Percentiles rank a stretch among this genome's conserved stretches.
phyloP scores from a whole-genome alignment of 768 basidiomycete genomes.

The Boletus sp. region DNA sequence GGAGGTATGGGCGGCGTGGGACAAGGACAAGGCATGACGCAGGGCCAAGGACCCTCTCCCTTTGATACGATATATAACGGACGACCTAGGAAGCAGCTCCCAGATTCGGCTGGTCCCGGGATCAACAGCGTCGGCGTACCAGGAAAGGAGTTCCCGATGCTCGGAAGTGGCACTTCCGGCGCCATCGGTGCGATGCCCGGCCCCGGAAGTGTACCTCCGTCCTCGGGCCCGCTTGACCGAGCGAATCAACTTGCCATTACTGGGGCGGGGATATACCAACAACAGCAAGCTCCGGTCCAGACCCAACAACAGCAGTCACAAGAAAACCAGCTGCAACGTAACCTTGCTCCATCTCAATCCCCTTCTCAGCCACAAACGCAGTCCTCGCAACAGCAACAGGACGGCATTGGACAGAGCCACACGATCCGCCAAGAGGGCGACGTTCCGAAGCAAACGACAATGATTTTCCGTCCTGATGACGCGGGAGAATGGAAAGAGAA shows the following conservation, averaged over 20 bases:
- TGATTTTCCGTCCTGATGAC: conserved; percentile 86
- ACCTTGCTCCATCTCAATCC: conserved; percentile 33
- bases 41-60: conserved; percentile 37
- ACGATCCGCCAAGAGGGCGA: conserved; percentile 16
- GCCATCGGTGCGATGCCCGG: conserved; percentile 48
- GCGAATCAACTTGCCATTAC: conserved; percentile 34
- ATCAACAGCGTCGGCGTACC: conserved; percentile 43
- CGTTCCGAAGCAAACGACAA: conserved; percentile 41
- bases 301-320: conserved; percentile 28
- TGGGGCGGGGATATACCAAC: conserved; percentile 41
- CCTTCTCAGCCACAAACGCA: conserved; percentile 21
- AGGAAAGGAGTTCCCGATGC: conserved; percentile 60
- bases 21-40: conserved; percentile 19
- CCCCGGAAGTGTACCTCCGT: conserved; percentile 46
- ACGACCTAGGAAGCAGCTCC: conserved; percentile 75
- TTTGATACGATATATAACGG: conserved; percentile 79
- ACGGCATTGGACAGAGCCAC: conserved; percentile 11
- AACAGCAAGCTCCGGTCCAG: conserved; percentile 27
- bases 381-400: conserved; percentile 19
- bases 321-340: conserved; percentile 29
- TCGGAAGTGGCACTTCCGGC: conserved; percentile 45
- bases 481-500: conserved; percentile 85
- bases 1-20: conserved; percentile 10
- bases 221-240: conserved; percentile 52
- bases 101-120: conserved; percentile 47